Percentiles rank a stretch among this genome's conserved stretches.
Conservation (phyloP, 805 yeast genomes). For the Candida bentonensis region DNA sequence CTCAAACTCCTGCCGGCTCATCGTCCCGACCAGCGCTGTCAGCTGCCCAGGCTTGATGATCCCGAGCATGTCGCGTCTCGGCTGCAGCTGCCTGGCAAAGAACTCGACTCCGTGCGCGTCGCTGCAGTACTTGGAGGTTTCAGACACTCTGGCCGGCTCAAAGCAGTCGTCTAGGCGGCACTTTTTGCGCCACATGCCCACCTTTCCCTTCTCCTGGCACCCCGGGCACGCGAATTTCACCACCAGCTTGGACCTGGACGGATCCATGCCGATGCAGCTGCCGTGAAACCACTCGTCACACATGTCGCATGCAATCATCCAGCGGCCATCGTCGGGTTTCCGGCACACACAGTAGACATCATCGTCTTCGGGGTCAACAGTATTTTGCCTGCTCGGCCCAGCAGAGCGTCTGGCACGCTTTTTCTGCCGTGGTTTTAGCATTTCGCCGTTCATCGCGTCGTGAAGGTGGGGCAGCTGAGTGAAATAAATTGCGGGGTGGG, state of each 20-base stretch:
- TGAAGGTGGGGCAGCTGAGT: too few relatives aligned
- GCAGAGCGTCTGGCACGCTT: too few relatives aligned
- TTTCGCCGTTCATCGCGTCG: too few relatives aligned
- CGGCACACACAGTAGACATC: not conserved
- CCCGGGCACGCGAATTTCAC: not conserved
- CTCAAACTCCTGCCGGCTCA: not conserved
- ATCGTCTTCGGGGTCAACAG: not conserved
- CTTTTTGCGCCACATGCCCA: not conserved
- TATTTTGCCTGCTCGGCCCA: too few relatives aligned
- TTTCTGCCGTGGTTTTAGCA: too few relatives aligned
- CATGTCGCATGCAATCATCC: slow-evolving; percentile 87
- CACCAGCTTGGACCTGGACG: not conserved
- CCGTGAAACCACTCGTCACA: slow-evolving; percentile 96
- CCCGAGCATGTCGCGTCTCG: not conserved
- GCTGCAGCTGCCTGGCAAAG: not conserved
- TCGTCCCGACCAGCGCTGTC: not conserved
- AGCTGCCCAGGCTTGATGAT: not conserved
- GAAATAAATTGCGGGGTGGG: too few relatives aligned
- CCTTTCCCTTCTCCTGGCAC: not conserved
- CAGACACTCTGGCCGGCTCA: not conserved
- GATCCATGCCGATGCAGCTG: slow-evolving; percentile 37
- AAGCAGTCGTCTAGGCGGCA: not conserved
- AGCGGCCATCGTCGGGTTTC: not conserved
- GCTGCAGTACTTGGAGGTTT: not conserved
- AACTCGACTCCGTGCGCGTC: not conserved